Evolutionary conservation across 2,329 filamentous ascomycete genomes (phyloP), one percentile per base, ranked within the genome.

Genomic region (Trichocomaceae sp.): DNA sequence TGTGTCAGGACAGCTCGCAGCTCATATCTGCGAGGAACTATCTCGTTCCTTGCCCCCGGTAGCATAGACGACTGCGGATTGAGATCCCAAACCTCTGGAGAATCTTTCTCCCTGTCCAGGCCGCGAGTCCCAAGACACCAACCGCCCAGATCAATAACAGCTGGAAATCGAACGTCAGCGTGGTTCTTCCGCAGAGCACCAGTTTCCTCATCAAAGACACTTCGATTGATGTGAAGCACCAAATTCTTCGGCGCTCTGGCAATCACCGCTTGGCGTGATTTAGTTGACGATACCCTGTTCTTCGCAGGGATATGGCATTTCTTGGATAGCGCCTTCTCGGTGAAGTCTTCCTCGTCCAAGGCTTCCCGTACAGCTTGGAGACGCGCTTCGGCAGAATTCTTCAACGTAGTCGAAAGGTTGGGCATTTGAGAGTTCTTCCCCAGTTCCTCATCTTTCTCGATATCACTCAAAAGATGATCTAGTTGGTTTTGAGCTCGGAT

Each of bases 141-240:
- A n/a, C 84, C 82, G 0, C 84, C 85, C 1, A 99, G 73, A 66
- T 96, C 86, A 17, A 97, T 74, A 0, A 75, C 74, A 57, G 77
- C 78, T 0, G 91, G 90, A 62, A 96, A 97, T 20, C 78, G 78
- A 17, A 99, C 87, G 0, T 80, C 78, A 0, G 91, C 87, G 33
- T 83, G 82, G 63, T 97, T 97, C 72, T 97, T 97, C 65, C 82
- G 84, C 69, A 90, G 82, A 57, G 82, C 76, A 5, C 90, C 89
- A 0, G 89, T 95, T 49, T 76, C 78, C 61, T 95, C 90, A 63
- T 96, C 87, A 63, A 96, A 97, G 0, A 93, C 82, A 50, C 91
- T 96, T 41, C 93, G 83, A 65, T 97, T 96, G 67, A 97, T 81
- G 67, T 99, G 93, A 8, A 97, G 78, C 0, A 85, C 87, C 13